phyloP scores from a whole-genome alignment of 75 land plant species.

The Selaginella moellendorffii region DNA sequence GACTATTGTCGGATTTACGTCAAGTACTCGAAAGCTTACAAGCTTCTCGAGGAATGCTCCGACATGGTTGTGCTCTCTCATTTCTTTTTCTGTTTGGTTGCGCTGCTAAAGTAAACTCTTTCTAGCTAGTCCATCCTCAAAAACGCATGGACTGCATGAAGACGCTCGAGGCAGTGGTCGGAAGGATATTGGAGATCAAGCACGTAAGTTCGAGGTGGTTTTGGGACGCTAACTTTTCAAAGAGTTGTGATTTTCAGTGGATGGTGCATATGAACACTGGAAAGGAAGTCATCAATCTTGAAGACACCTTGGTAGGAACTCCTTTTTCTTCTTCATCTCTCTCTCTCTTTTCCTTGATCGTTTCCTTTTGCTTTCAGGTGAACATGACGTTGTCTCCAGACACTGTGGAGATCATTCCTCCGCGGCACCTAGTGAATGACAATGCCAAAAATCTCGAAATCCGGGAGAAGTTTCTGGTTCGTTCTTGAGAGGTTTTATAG shows the following conservation, averaged over 20 bases:
- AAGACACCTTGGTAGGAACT: neutral
- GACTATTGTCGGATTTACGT: neutral
- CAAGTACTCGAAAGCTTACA: neutral
- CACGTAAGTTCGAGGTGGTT: neutral
- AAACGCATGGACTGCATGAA: neutral
- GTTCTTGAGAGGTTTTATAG: too few relatives aligned
- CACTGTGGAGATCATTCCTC: neutral
- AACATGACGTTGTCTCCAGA: neutral
- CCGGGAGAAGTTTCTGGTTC: neutral
- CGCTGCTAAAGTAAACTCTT: neutral
- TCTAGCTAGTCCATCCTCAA: neutral
- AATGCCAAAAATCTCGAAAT: neutral
- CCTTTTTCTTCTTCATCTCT: too few relatives aligned
- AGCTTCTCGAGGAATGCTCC: neutral
- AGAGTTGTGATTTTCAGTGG: conserved; percentile 16
- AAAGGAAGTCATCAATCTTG: conserved; percentile 7
- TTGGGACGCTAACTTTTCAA: too few relatives aligned
- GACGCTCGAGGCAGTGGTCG: neutral
- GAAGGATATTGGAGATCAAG: neutral
- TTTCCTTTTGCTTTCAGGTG: too few relatives aligned
- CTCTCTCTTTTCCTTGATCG: too few relatives aligned
- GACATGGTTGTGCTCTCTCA: neutral
- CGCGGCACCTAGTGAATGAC: neutral
- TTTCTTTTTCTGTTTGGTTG: neutral
- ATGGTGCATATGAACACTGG: conserved; percentile 25